These are phyloP conservation scores for Noccaea caerulescens DNA, from an alignment of 345 rosid species.

Conservation along the genomic window DNA sequence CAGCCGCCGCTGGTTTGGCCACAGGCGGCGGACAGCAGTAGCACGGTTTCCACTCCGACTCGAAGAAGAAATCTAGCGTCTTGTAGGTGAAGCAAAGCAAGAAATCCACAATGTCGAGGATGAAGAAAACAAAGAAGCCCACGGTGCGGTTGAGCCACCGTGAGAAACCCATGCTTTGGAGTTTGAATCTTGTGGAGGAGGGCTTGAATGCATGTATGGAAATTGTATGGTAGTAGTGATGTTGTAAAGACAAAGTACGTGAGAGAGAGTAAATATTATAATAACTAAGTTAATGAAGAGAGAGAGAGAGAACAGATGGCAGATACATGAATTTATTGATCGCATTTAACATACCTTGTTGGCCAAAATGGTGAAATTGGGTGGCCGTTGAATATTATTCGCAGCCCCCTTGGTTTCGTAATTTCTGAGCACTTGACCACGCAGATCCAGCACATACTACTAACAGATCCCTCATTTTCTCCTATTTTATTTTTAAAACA, in stretches of 20 bases:
- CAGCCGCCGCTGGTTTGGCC: conserved; percentile 37
- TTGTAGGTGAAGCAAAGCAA: conserved; percentile 48
- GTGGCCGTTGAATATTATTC: conserved; percentile 43
- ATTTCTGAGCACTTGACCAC: conserved; percentile 23
- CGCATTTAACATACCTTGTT: conserved; percentile 44
- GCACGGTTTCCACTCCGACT: conserved; percentile 48
- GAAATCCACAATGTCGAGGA: conserved; percentile 48
- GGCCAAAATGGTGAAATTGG: conserved; percentile 44
- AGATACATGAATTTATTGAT: conserved; percentile 47
- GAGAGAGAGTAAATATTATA: conserved; percentile 25
- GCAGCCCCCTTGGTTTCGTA: background rate
- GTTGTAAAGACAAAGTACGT: conserved; percentile 11
- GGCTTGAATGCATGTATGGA: conserved; percentile 20
- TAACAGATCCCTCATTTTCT: background rate
- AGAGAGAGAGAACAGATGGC: conserved; percentile 36
- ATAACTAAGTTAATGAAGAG: conserved; percentile 30
- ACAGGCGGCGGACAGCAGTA: conserved; percentile 45
- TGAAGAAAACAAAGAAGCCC: conserved; percentile 42
- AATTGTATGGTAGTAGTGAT: background rate
- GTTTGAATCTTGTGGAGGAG: conserved; percentile 37
- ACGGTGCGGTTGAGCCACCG: conserved; percentile 48
- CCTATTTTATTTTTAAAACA: background rate
- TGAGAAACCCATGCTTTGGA: conserved; percentile 44
- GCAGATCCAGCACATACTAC: conserved; percentile 34
- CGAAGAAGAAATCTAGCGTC: conserved; percentile 47